Percentiles rank a stretch among this genome's conserved stretches.
phyloP scores from a whole-genome alignment of 1,284 basidiomycete species.

The Irpex sp. region DNA sequence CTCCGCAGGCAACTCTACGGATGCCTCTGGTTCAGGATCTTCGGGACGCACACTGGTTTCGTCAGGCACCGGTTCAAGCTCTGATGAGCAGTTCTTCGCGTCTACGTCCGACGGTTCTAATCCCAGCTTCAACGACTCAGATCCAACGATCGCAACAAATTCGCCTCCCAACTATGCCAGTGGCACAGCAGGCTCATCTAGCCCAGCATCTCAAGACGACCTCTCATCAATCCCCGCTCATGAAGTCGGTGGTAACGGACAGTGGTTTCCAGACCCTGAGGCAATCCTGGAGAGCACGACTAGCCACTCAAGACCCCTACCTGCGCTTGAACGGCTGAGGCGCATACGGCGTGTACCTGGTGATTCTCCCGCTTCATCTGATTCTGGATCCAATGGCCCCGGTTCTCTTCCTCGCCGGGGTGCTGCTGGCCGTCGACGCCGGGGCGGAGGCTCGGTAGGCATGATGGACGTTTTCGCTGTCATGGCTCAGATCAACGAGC shows the following conservation, averaged over 20 bases:
- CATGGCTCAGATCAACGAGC: slow-evolving; percentile 83
- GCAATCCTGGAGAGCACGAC: slow-evolving; percentile 78
- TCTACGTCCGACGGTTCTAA: slow-evolving; percentile 19
- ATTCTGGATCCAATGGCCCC: slow-evolving; percentile 19
- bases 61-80: slow-evolving; percentile 7
- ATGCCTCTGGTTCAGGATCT: slow-evolving; percentile 22
- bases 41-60: slow-evolving; percentile 30
- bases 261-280: slow-evolving; percentile 50
- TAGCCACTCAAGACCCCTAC: slow-evolving; percentile 67
- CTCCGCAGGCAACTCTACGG: slow-evolving; percentile 10
- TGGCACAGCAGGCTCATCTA: slow-evolving; percentile 7
- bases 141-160: background rate
- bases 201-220: background rate
- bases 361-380: slow-evolving; percentile 11
- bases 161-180: background rate
- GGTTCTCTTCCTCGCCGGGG: slow-evolving; percentile 15
- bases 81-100: slow-evolving; percentile 15
- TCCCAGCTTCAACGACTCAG: slow-evolving; percentile 9
- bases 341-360: slow-evolving; percentile 34
- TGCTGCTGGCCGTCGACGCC: slow-evolving; percentile 18
- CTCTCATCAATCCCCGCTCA: slow-evolving; percentile 2
- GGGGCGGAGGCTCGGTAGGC: slow-evolving; percentile 41
- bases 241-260: slow-evolving; percentile 35
- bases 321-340: slow-evolving; percentile 69
- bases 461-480: slow-evolving; percentile 83